Percentiles rank a stretch among this genome's conserved stretches.
phyloP scores from a whole-genome alignment of 2,329 filamentous ascomycete genomes.

The Drechslera avenae region DNA sequence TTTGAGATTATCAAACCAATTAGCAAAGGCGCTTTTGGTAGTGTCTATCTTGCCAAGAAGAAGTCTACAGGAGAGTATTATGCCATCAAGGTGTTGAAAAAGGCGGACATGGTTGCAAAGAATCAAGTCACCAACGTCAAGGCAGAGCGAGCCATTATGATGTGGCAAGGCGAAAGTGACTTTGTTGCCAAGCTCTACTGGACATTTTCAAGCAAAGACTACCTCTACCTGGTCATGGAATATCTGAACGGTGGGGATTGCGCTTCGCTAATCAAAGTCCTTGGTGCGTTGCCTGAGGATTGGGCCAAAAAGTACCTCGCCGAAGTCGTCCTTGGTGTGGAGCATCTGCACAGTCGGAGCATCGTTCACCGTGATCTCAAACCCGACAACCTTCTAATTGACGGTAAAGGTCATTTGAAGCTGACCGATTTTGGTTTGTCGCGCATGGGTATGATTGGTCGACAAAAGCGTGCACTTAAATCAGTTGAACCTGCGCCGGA shows the following conservation, averaged over 20 bases:
- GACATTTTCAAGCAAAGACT: conserved; percentile 99
- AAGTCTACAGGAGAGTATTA: conserved; percentile 98
- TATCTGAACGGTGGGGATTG: conserved; percentile 98
- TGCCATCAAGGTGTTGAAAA: conserved; percentile 97
- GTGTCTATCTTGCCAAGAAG: conserved; percentile 97
- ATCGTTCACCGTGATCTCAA: conserved; percentile 98
- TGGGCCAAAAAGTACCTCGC: conserved; percentile 98
- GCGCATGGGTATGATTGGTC: conserved; percentile 93
- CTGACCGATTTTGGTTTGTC: conserved; percentile 97
- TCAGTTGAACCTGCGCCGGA: conserved; percentile 81
- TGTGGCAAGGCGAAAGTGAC: conserved; percentile 99
- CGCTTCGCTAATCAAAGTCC: conserved; percentile 91
- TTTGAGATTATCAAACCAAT: conserved; percentile 99
- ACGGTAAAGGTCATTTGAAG: conserved; percentile 95
- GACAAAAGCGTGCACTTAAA: conserved; percentile 91
- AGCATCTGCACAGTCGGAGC: conserved; percentile 90
- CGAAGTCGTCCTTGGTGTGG: conserved; percentile 94
- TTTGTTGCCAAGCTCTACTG: conserved; percentile 99
- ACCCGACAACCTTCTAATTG: conserved; percentile 95
- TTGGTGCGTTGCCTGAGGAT: conserved; percentile 90
- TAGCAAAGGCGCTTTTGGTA: conserved; percentile 97
- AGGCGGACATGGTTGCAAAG: conserved; percentile 99
- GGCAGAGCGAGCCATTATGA: conserved; percentile 98
- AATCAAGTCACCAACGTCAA: conserved; percentile 99
- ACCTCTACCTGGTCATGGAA: conserved; percentile 98